Evolutionary conservation across 2,329 filamentous ascomycete genomes (phyloP).

Genomic region (Calonectria montana): DNA sequence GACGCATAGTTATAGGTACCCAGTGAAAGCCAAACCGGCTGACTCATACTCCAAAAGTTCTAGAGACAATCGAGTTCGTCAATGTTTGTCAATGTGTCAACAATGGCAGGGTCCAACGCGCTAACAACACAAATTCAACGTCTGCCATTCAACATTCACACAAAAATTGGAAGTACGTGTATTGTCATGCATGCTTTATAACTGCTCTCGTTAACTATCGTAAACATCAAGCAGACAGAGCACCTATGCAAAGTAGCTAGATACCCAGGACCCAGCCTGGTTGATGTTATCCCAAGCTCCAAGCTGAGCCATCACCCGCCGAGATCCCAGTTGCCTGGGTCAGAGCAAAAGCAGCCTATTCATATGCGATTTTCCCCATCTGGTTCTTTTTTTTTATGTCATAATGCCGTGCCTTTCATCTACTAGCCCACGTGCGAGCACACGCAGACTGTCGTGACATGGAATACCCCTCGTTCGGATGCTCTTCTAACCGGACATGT

Average conservation of each 20-base stretch:
- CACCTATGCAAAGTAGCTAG: slow-evolving; percentile 36
- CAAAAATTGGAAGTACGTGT: background rate
- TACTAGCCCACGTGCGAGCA: background rate
- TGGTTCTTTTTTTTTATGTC: slow-evolving; percentile 33
- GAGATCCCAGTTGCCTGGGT: slow-evolving; percentile 27
- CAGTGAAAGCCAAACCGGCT: background rate
- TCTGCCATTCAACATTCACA: background rate
- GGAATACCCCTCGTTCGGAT: background rate
- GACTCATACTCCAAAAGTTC: background rate
- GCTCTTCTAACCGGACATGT: slow-evolving; percentile 65
- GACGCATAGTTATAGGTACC: background rate
- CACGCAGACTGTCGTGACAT: background rate
- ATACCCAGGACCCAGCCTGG: slow-evolving; percentile 24
- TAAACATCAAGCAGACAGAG: slow-evolving; percentile 12
- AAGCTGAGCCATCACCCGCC: slow-evolving; percentile 28
- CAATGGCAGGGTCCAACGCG: background rate
- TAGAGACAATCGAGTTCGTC: background rate
- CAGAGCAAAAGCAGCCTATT: slow-evolving; percentile 31
- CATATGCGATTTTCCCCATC: slow-evolving; percentile 27
- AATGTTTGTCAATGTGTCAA: background rate
- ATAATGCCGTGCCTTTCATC: slow-evolving; percentile 35
- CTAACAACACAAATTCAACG: background rate
- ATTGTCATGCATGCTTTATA: slow-evolving; percentile 17
- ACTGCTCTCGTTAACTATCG: slow-evolving; percentile 29
- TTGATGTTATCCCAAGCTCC: slow-evolving; percentile 33